phyloP scores from a whole-genome alignment of 768 basidiomycete genomes.

The Pholiota molesta region DNA sequence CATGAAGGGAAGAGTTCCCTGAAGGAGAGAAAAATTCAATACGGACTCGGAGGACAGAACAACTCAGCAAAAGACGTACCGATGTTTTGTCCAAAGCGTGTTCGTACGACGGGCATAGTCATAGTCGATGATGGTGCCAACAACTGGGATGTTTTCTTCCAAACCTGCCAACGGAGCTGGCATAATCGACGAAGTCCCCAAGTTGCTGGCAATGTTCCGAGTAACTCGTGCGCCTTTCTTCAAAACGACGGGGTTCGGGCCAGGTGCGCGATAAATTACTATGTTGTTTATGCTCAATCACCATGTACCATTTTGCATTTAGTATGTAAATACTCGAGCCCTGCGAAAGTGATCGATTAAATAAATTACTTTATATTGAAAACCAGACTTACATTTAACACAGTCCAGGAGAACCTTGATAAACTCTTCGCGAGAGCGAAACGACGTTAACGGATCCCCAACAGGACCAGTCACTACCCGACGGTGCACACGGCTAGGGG shows the following conservation, averaged over 20 bases:
- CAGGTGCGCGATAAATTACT: conserved; percentile 8
- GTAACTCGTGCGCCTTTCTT: background rate
- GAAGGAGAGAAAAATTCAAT: conserved; percentile 11
- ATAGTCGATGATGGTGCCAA: conserved; percentile 13
- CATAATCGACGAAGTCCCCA: background rate
- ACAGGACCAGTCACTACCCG: conserved; percentile 15
- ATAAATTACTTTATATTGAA: no score
- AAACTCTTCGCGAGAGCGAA: conserved; percentile 13
- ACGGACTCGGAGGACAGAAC: background rate
- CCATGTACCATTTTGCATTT: conserved; percentile 9
- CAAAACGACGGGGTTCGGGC: background rate
- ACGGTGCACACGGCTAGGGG: conserved; percentile 4
- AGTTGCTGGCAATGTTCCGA: background rate
- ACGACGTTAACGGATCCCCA: conserved; percentile 14
- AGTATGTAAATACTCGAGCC: background rate
- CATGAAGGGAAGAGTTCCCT: conserved; percentile 19
- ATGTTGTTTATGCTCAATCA: conserved; percentile 13
- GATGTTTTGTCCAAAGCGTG: conserved; percentile 13
- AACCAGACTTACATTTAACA: no score
- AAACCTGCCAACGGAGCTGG: background rate
- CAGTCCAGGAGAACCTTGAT: conserved; percentile 13
- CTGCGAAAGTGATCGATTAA: no score
- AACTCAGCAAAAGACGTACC: conserved; percentile 6
- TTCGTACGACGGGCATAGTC: conserved; percentile 11
- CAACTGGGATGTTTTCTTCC: conserved; percentile 7